A percentile compares a stretch with the other conserved stretches of the same genome.
phyloP scores from a whole-genome alignment of 2,329 filamentous ascomycete species.

The Coniochaeta ligniaria region DNA sequence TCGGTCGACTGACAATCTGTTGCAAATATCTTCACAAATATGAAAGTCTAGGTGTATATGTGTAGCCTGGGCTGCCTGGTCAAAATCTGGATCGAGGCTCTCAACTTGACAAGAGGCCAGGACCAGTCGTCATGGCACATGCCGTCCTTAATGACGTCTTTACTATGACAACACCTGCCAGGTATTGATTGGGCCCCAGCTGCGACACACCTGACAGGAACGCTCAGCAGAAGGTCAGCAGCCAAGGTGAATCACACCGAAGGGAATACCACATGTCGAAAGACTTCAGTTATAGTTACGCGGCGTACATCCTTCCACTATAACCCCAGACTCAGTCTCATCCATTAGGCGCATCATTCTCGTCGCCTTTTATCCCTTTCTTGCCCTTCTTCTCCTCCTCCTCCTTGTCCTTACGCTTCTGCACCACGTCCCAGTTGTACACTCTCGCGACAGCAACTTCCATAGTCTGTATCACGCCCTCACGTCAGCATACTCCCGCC shows the following conservation, averaged over 20 bases:
- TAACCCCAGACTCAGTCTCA: slow-evolving; percentile 7
- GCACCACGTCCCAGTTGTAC: slow-evolving; percentile 99
- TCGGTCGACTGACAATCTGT: too few relatives aligned
- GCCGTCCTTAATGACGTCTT: slow-evolving; percentile 1
- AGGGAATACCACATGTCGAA: neutral
- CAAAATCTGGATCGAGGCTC: neutral
- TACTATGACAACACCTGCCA: neutral
- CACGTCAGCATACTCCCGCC: slow-evolving; percentile 10
- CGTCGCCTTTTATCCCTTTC: slow-evolving; percentile 30
- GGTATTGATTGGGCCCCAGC: slow-evolving; percentile 3
- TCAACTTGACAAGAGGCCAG: neutral
- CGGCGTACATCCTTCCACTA: neutral
- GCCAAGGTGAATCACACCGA: neutral
- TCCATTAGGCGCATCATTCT: slow-evolving; percentile 23
- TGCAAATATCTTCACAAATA: too few relatives aligned
- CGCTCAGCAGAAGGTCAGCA: neutral
- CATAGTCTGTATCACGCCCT: slow-evolving; percentile 59
- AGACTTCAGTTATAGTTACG: neutral
- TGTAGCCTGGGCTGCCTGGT: neutral
- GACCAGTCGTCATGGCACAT: slow-evolving; percentile 6
- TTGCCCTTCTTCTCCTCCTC: slow-evolving; percentile 45
- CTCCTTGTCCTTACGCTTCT: slow-evolving; percentile 84
- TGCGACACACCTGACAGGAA: slow-evolving; percentile 1
- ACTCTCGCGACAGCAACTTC: slow-evolving; percentile 93
- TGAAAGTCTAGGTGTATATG: too few relatives aligned